Percentiles rank a stretch among this genome's conserved stretches.
Evolutionary conservation across 2,329 filamentous ascomycete genomes (phyloP).

Genomic region (Furcasterigmium sp.): DNA sequence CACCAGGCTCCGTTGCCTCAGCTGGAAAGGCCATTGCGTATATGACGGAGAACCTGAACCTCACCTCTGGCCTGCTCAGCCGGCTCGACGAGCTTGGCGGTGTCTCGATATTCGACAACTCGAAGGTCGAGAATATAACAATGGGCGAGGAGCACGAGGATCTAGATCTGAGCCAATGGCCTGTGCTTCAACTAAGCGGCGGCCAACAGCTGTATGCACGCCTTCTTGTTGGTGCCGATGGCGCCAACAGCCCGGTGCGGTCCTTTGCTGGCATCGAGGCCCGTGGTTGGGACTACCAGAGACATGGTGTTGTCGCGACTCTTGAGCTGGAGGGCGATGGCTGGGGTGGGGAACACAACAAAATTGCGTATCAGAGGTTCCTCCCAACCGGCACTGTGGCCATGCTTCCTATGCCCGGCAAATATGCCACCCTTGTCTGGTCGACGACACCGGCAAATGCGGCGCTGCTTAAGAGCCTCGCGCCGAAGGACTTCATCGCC

Average conservation of each 20-base stretch:
- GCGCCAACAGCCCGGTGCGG: slow-evolving; percentile 89
- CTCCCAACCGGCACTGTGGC: slow-evolving; percentile 88
- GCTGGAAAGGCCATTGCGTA: slow-evolving; percentile 71
- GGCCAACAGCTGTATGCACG: slow-evolving; percentile 69
- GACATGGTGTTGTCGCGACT: slow-evolving; percentile 88
- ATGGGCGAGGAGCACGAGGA: slow-evolving; percentile 65
- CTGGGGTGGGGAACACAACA: slow-evolving; percentile 48
- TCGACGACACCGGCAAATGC: slow-evolving; percentile 82
- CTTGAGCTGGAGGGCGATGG: slow-evolving; percentile 63
- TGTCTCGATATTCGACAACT: slow-evolving; percentile 68
- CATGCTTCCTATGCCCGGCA: slow-evolving; percentile 81
- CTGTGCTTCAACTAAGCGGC: slow-evolving; percentile 68
- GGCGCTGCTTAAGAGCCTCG: slow-evolving; percentile 70
- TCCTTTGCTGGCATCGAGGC: slow-evolving; percentile 82
- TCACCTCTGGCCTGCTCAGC: slow-evolving; percentile 71
- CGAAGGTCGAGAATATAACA: slow-evolving; percentile 73
- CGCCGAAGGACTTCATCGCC: slow-evolving; percentile 67
- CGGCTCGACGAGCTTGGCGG: slow-evolving; percentile 65
- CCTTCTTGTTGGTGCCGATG: slow-evolving; percentile 87
- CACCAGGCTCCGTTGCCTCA: slow-evolving; percentile 35
- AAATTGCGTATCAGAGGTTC: slow-evolving; percentile 92
- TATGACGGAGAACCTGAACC: slow-evolving; percentile 93
- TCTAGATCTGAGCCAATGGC: slow-evolving; percentile 81
- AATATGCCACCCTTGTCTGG: slow-evolving; percentile 85
- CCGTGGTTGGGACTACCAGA: slow-evolving; percentile 87